phyloP scores from a whole-genome alignment of 495 filamentous ascomycete genomes.

The Aspergillus panamensis region DNA sequence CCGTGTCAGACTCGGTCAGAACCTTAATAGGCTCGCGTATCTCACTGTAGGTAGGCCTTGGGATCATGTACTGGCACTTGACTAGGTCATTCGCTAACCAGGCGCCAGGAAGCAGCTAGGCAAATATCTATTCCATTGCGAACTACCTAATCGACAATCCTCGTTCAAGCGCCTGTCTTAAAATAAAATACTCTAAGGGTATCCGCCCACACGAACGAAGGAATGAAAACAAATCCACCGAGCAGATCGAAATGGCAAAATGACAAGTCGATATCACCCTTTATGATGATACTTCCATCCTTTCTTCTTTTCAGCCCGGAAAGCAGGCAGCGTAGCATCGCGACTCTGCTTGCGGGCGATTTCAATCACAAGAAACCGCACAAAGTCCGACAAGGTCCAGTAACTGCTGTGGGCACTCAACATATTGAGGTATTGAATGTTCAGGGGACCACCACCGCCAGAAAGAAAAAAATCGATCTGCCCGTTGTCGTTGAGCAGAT shows the following conservation, averaged over 20 bases:
- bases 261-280: constrained; percentile 20
- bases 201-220: background rate
- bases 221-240: background rate
- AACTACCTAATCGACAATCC: too few species aligned
- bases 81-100: too few species aligned
- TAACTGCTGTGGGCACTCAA: constrained; percentile 94
- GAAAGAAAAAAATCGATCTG: constrained; percentile 87
- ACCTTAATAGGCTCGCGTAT: too few species aligned
- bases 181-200: too few species aligned
- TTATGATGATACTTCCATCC: constrained; percentile 40
- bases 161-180: too few species aligned
- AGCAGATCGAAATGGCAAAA: too few species aligned
- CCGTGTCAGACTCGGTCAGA: too few species aligned
- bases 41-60: too few species aligned
- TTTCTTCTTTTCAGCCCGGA: constrained; percentile 74
- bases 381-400: constrained; percentile 82
- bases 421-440: constrained; percentile 97
- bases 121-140: too few species aligned
- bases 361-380: constrained; percentile 81
- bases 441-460: constrained; percentile 75
- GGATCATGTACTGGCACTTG: too few species aligned
- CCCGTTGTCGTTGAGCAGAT: constrained; percentile 88
- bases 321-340: constrained; percentile 57
- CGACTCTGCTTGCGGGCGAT: constrained; percentile 73
- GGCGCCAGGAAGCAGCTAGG: too few species aligned